Evolutionary conservation across 176 grass and related monocot species (phyloP), one percentile per base, ranked within the genome.

Genomic region (Puya raimondii): DNA sequence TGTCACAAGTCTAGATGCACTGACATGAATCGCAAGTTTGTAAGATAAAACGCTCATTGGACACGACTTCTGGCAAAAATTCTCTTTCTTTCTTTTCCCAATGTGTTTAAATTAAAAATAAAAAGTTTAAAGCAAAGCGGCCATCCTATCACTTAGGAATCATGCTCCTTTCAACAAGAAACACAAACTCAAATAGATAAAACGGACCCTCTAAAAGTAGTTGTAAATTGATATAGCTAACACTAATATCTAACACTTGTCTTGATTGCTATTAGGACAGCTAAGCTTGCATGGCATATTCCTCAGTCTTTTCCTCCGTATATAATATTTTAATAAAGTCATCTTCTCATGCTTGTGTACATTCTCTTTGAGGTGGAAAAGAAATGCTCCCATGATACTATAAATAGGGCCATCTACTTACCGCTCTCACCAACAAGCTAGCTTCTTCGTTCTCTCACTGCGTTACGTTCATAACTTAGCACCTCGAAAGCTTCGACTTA

Each of bases 251-350:
- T 58, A 58, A 58, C 15, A 20, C 54, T 58, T 58, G 16, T 58
- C 54, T n/a, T 58, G 54, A 58, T 58, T 58, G 54, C 18, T 58
- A n/a, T 58, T 4, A 58, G 54, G 54, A 54, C 52, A 54, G 52
- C 52, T 12, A 54, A 54, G 15, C 54, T 18, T 18, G 18, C 54
- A 58, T 58, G 54, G 14, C 8, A 18, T 58, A 18, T n/a, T 15
- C 54, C 53, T 58, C 9, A 33, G 29, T 33, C 29, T 33, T 33
- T 33, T 33, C 29, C 29, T 33, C 29, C 29, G 4, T 33, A 33
- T 33, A 33, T 58, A n/a, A 14, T 14, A 58, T 58, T 18, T 58
- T 58, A 3, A 58, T 58, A 18, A n/a, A 4, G 29, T 11, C 14
- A 20, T 58, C 54, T 58, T 58, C 54, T 58, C 15, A 58, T 15